A percentile compares a stretch with the other conserved stretches of the same genome.
Evolutionary conservation across 306 rosid species (phyloP).

Genomic region (Lotus japonicus): DNA sequence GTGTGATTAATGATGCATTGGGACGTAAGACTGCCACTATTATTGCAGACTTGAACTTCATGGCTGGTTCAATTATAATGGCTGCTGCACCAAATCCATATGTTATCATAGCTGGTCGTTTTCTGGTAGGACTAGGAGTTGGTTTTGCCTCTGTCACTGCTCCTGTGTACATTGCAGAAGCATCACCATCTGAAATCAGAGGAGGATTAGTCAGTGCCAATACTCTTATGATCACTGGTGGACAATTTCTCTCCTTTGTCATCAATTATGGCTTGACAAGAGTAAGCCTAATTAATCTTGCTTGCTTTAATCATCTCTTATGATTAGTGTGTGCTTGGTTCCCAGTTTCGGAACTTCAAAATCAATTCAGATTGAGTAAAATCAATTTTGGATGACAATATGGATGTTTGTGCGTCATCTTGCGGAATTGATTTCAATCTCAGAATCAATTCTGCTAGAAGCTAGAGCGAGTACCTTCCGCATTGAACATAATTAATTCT

Average conservation of each 20-base stretch:
- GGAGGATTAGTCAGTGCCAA: constrained; percentile 69
- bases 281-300: constrained; percentile 24
- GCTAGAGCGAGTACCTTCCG: too few species aligned
- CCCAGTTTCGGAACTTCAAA: too few species aligned
- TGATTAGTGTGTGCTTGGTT: too few species aligned
- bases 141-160: constrained; percentile 71
- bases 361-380: too few species aligned
- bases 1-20: constrained; percentile 45
- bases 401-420: too few species aligned
- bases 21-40: constrained; percentile 68
- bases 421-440: too few species aligned
- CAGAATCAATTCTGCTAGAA: too few species aligned
- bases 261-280: constrained; percentile 55
- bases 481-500: too few species aligned
- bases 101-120: constrained; percentile 50
- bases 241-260: constrained; percentile 64
- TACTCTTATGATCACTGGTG: constrained; percentile 58
- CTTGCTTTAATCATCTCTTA: not conserved
- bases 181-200: constrained; percentile 70
- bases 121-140: constrained; percentile 55
- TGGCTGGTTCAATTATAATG: constrained; percentile 45
- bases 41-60: constrained; percentile 45
- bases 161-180: constrained; percentile 76
- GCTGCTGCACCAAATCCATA: constrained; percentile 66
- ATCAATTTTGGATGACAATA: too few species aligned